These are phyloP conservation scores for Sabuloglossum arenarium DNA, from an alignment of 495 filamentous ascomycete genomes.

Conservation along the genomic window DNA sequence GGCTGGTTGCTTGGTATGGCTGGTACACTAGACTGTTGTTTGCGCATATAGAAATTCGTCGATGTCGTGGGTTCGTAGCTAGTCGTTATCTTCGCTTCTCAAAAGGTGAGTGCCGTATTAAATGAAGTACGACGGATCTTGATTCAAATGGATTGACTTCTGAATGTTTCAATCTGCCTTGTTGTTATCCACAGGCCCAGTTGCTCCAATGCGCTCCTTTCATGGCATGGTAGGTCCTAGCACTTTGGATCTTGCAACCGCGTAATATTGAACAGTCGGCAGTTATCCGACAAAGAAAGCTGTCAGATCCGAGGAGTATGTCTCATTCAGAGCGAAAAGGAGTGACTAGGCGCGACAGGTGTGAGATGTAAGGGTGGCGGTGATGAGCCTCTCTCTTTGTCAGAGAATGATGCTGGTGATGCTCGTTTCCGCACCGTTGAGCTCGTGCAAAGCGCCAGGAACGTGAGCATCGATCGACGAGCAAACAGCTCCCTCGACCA, in stretches of 20 bases:
- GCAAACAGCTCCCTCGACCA: slow-evolving; percentile 1
- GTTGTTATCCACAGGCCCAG: not conserved
- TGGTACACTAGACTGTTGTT: not conserved
- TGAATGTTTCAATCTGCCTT: not conserved
- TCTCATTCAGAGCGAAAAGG: not conserved
- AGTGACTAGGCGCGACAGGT: not conserved
- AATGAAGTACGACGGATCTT: not conserved
- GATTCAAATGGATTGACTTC: not conserved
- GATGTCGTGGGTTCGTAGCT: not conserved
- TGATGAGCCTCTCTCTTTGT: not conserved
- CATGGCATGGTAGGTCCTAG: not conserved
- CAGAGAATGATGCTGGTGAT: not conserved
- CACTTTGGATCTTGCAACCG: not conserved
- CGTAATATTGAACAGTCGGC: not conserved
- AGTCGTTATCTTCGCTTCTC: not conserved
- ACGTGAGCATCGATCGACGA: slow-evolving; percentile 2
- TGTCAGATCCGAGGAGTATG: not conserved
- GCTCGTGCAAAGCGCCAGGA: slow-evolving; percentile 2
- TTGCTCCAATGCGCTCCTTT: not conserved
- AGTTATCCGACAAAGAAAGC: not conserved
- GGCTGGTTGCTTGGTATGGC: not conserved
- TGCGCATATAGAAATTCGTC: not conserved
- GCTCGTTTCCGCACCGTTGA: slow-evolving; percentile 2
- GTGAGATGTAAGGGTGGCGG: not conserved
- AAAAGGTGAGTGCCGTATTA: not conserved